Evolutionary conservation across 768 basidiomycete genomes (phyloP), one percentile per base, ranked within the genome.

Genomic region (Panus rudis): DNA sequence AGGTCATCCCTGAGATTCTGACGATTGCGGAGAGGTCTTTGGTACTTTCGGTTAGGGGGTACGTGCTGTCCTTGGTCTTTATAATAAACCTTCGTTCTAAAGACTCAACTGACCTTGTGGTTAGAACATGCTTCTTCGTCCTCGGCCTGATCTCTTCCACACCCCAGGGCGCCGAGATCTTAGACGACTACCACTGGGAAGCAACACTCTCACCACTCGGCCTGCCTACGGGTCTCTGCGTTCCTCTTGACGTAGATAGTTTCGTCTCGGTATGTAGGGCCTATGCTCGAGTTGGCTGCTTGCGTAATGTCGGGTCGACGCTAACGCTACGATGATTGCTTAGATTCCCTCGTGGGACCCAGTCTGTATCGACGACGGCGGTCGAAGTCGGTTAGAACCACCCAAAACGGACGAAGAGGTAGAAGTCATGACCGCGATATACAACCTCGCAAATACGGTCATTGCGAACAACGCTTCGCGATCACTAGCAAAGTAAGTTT

Each of bases 381-480:
- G 51, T 28, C 52, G 74, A 62, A 45, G 52, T 45, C 78, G 75
- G 2, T 62, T 93, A 22, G 66, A 79, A 45, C 78, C 84, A 4
- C 79, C 87, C 7, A 73, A 75, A 0, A 68, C 76, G 6, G 78
- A 81, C 48, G 66, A 75, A 27, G 93, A 98, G 54, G 71, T 80
- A 4, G 90, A 94, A 52, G 82, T 90, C 22, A 74, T 93, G 52
- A 83, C 84, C 4, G 88, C 90, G 4, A 88, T 99, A 39, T 85
- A 92, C 54, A 97, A 97, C 59, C 70, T 99, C 31, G 83, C 86
- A 22, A 99, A 99, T 58, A 90, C 92, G 16, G 92, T 98, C 39
- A 87, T 98, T 45, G 92, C 93, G 0, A 93, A 93, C 55, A 79
- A 89, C 19, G 92, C 96, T 1, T 98, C 96, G 19, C 78, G 91